Conservation (phyloP, 176 grass and related monocot species). For the Thinopyrum elongatum region DNA sequence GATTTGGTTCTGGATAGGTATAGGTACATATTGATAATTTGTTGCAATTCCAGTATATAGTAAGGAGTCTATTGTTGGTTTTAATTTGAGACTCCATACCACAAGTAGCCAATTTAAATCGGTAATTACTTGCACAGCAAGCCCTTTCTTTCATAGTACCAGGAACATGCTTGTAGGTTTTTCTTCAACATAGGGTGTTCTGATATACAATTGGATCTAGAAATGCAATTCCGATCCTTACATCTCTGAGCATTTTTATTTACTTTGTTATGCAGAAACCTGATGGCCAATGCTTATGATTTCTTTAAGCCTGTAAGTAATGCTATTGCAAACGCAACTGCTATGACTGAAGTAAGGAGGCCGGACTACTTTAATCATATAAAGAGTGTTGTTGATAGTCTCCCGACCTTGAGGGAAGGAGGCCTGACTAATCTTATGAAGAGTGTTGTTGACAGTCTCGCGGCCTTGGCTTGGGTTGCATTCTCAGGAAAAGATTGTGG, state of each 20-base stretch:
- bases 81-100: too few species aligned
- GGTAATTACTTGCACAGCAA: too few species aligned
- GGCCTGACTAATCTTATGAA: constrained; percentile 89
- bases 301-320: constrained; percentile 83
- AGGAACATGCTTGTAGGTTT: neutral
- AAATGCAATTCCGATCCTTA: neutral
- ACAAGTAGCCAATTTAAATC: too few species aligned
- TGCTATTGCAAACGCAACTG: constrained; percentile 50
- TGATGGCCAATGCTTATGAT: constrained; percentile 46
- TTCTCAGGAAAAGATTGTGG: constrained; percentile 80
- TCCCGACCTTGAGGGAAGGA: constrained; percentile 77
- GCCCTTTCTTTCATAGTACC: too few species aligned
- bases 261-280: constrained; percentile 57
- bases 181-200: neutral
- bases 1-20: too few species aligned
- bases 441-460: constrained; percentile 68
- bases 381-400: constrained; percentile 76
- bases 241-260: neutral
- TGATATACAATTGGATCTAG: constrained; percentile 23
- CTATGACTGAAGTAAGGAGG: constrained; percentile 84
- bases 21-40: too few species aligned
- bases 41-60: too few species aligned
- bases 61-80: too few species aligned
- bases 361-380: constrained; percentile 87
- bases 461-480: constrained; percentile 81